Conservation (phyloP, 192 early-diverging fungal species). For the Backusella tuberculispora region DNA sequence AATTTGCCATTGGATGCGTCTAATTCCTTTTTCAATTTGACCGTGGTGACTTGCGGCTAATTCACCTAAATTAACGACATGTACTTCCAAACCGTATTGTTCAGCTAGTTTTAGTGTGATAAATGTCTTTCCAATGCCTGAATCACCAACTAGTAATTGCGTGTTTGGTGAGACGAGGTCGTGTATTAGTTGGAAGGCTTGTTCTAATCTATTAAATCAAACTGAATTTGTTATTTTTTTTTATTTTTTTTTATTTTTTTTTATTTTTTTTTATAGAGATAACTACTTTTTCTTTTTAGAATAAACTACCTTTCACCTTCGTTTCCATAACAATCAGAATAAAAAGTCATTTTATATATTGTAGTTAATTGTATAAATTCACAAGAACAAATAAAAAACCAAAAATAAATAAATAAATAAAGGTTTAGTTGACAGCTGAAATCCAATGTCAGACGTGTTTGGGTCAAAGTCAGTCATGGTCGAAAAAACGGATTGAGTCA, state of each 20-base stretch:
- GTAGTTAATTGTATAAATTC: not conserved
- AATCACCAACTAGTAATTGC: conserved; percentile 17
- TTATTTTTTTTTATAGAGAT: not conserved
- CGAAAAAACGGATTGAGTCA: too few relatives aligned
- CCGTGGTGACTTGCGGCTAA: conserved; percentile 15
- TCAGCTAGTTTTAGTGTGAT: not conserved
- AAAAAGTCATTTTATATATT: not conserved
- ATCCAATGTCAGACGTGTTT: too few relatives aligned
- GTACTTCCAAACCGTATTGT: not conserved
- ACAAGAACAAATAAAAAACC: not conserved
- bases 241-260: not conserved
- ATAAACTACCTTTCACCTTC: conserved; percentile 28
- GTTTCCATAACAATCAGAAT: conserved; percentile 29
- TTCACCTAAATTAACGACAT: not conserved
- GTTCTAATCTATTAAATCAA: conserved; percentile 10
- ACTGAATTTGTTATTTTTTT: not conserved
- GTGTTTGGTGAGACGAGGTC: not conserved
- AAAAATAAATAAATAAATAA: not conserved
- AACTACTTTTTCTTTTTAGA: not conserved
- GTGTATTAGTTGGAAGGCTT: conserved; percentile 3
- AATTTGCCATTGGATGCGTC: conserved; percentile 18
- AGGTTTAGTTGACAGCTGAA: not conserved
- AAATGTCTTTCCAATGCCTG: conserved; percentile 23
- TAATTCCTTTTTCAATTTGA: conserved; percentile 20
- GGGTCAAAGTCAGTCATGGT: too few relatives aligned